phyloP scores from a whole-genome alignment of 2,329 filamentous ascomycete genomes.

The Aureobasidium uvarum region DNA sequence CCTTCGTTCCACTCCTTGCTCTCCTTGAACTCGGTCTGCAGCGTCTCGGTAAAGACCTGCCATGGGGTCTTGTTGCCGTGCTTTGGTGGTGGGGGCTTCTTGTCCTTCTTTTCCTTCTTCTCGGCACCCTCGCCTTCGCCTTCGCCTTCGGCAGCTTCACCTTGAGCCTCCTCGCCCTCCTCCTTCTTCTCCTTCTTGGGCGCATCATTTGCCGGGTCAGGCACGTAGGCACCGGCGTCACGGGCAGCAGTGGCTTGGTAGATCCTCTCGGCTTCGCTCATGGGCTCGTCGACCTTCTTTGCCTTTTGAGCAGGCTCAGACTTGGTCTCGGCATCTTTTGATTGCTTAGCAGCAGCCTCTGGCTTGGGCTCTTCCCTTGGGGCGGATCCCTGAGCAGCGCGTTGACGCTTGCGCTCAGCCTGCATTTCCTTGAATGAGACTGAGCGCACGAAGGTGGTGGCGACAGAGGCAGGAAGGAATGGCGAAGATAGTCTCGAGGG shows the following conservation, averaged over 20 bases:
- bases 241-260: constrained; percentile 31
- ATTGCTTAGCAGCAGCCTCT: constrained; percentile 35
- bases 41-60: constrained; percentile 98
- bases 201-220: constrained; percentile 42
- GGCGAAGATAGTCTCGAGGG: constrained; percentile 45
- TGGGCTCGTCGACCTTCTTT: constrained; percentile 30
- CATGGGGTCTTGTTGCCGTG: constrained; percentile 98
- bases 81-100: constrained; percentile 78
- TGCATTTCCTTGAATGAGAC: constrained; percentile 45
- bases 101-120: constrained; percentile 63
- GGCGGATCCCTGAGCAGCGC: constrained; percentile 38
- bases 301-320: constrained; percentile 38
- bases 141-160: constrained; percentile 43
- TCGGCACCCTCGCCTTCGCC: constrained; percentile 48
- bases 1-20: constrained; percentile 99
- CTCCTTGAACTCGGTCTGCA: constrained; percentile 88
- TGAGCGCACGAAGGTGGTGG: constrained; percentile 45
- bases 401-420: constrained; percentile 39
- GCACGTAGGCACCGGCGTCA: constrained; percentile 39
- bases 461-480: constrained; percentile 45
- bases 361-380: constrained; percentile 42
- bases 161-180: constrained; percentile 38
- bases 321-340: constrained; percentile 30
- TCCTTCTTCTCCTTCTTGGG: constrained; percentile 34
- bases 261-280: constrained; percentile 26